Evolutionary conservation across 495 filamentous ascomycete genomes (phyloP), one percentile per base, ranked within the genome.

Genomic region (Penicillium silybi): DNA sequence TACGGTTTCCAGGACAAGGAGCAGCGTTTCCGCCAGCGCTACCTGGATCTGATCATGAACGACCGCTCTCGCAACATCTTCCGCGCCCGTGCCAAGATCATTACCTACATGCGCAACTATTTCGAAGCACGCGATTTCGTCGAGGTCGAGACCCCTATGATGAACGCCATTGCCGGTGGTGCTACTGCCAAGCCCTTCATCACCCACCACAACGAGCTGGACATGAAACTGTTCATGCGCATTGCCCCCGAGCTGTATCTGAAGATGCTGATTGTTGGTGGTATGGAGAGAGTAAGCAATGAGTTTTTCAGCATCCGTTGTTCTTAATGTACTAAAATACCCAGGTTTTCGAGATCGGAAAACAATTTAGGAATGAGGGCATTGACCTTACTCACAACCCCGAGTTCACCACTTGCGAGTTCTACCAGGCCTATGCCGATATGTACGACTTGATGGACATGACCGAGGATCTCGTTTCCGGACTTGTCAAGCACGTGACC

Each of bases 331-430:
- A 26, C 25, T 26, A 4, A 26, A 3, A 26, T 26, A 7, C 3
- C 3, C 26, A 9, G 9, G 26, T 29, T 9, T 97, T 93, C 69
- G 93, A 99, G 63, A 80, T 97, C 45, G 93, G 95, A 17, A 82
- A 87, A 2, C 85, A 89, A 54, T 96, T 97, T 80, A 78, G 93
- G 52, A 99, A 97, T 59, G 93, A 99, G 68, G 91, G 89, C 47
- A 88, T 95, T 61, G 93, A 99, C 72, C 76, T 95, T 46, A 97
- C 93, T 13, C 95, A 99, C 78, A 99, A 99, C 74, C 93, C 93
- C 2, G 93, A 99, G 63, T 99, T 97, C 77, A 97, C 95, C 10
- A 92, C 91, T 11, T 91, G 87, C 63, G 95, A 99, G 69, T 97
- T 97, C 76, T 99, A 99, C 71, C 84, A 84, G 83, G 93, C 93